Conservation (phyloP, 2,329 filamentous ascomycete species). For the Colletotrichum sansevieriae region DNA sequence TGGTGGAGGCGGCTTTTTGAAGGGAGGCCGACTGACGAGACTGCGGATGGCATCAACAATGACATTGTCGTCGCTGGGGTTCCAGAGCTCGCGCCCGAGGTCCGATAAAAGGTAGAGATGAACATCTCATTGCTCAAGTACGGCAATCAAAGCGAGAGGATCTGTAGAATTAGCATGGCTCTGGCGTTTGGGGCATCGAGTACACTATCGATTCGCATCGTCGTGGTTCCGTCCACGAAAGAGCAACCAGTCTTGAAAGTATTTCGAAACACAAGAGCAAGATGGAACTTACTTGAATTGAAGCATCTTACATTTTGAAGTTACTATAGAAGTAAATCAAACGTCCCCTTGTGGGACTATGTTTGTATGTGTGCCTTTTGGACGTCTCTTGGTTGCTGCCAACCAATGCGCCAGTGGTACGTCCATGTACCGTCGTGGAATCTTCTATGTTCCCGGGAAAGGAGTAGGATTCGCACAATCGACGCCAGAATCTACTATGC, state of each 20-base stretch:
- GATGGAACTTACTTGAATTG: not conserved
- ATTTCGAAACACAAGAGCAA: not conserved
- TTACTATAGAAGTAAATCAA: not conserved
- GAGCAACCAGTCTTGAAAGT: not conserved
- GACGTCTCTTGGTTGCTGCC: too few species aligned
- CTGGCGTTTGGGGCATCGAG: conserved; percentile 21
- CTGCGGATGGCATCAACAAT: conserved; percentile 68
- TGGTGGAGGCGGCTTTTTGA: conserved; percentile 94
- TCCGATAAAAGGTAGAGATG: conserved; percentile 29
- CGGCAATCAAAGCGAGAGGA: not conserved
- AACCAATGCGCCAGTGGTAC: too few species aligned
- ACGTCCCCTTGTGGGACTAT: not conserved
- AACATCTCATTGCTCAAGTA: not conserved
- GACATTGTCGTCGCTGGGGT: conserved; percentile 72
- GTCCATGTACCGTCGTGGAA: too few species aligned
- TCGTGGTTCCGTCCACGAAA: not conserved
- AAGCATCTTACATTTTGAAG: not conserved
- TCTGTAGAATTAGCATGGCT: conserved; percentile 18
- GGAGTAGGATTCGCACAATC: too few species aligned
- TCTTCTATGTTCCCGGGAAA: too few species aligned
- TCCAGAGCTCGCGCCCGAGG: conserved; percentile 39
- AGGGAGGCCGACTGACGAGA: conserved; percentile 61
- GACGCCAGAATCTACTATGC: too few species aligned
- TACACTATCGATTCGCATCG: not conserved
- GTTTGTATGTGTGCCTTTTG: not conserved